Conservation (phyloP, 2,329 filamentous ascomycete genomes). For the Xylaria sp. region DNA sequence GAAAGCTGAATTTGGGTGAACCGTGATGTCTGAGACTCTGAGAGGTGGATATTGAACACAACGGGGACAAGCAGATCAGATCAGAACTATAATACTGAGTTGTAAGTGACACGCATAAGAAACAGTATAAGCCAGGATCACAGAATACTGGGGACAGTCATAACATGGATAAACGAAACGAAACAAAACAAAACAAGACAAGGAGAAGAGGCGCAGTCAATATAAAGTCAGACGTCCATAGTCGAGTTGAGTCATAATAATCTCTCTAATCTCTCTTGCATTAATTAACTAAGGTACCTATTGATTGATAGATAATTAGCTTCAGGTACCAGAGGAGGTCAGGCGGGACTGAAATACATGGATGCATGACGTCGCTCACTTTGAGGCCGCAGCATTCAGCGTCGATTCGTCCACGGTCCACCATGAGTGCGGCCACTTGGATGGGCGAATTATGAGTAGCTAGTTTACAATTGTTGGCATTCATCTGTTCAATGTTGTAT, state of each 20-base stretch:
- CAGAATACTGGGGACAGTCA: not conserved
- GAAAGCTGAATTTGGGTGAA: slow-evolving; percentile 5
- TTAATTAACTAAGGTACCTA: slow-evolving; percentile 20
- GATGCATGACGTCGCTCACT: slow-evolving; percentile 24
- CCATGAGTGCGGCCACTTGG: slow-evolving; percentile 1
- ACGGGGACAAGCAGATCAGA: slow-evolving; percentile 32
- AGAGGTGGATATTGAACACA: slow-evolving; percentile 22
- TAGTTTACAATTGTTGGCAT: not conserved
- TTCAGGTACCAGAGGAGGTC: slow-evolving; percentile 19
- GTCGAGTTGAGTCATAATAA: slow-evolving; percentile 22
- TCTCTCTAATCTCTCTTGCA: not conserved
- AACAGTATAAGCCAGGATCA: slow-evolving; percentile 12
- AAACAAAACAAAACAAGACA: not conserved
- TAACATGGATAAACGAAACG: not conserved
- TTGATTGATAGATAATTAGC: slow-evolving; percentile 7
- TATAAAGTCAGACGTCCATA: slow-evolving; percentile 14
- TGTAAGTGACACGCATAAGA: slow-evolving; percentile 23
- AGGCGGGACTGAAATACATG: slow-evolving; percentile 9
- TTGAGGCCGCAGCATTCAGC: slow-evolving; percentile 4
- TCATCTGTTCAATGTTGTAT: slow-evolving; percentile 15
- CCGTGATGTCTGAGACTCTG: slow-evolving; percentile 35
- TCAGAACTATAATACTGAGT: slow-evolving; percentile 17
- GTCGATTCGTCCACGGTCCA: slow-evolving; percentile 10
- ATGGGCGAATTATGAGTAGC: not conserved
- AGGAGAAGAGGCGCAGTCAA: not conserved